Evolutionary conservation across 345 rosid species (phyloP).

Genomic region (Brassica cretica): DNA sequence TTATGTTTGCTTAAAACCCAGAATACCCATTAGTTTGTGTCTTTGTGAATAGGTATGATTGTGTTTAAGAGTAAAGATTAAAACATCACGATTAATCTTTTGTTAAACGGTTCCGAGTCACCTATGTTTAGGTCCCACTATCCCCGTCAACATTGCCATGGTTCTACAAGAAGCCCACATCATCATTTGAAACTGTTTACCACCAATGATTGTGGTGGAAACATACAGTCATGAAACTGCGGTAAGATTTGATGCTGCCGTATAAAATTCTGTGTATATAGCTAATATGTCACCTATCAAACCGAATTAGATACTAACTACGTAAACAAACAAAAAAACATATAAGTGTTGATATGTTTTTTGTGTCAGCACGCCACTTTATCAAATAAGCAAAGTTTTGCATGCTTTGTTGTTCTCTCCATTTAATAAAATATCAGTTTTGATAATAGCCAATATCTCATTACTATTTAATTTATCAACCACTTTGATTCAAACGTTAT

Average conservation of each 20-base stretch:
- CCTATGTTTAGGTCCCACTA: background rate
- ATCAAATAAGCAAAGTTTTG: no score
- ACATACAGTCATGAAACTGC: background rate
- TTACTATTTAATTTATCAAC: background rate
- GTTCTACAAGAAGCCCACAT: background rate
- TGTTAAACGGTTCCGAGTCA: slow-evolving; percentile 25
- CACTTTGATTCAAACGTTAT: background rate
- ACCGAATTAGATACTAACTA: background rate
- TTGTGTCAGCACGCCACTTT: no score
- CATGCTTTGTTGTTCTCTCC: no score
- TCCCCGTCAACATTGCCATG: slow-evolving; percentile 5
- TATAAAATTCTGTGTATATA: background rate
- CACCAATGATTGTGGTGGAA: background rate
- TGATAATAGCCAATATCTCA: background rate
- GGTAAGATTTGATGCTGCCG: background rate
- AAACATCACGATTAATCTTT: slow-evolving; percentile 16
- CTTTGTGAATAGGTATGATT: background rate
- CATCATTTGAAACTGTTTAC: background rate
- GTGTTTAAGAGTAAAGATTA: slow-evolving; percentile 14
- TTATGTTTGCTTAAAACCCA: slow-evolving; percentile 9
- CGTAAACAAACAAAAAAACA: background rate
- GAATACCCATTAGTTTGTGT: background rate
- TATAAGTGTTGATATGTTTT: background rate
- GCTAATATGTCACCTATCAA: background rate
- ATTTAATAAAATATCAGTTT: background rate